Percentiles rank a stretch among this genome's conserved stretches.
These are phyloP conservation scores for Mortierella sp. DNA, from an alignment of 371 early-diverging fungal species.

Conservation along the genomic window DNA sequence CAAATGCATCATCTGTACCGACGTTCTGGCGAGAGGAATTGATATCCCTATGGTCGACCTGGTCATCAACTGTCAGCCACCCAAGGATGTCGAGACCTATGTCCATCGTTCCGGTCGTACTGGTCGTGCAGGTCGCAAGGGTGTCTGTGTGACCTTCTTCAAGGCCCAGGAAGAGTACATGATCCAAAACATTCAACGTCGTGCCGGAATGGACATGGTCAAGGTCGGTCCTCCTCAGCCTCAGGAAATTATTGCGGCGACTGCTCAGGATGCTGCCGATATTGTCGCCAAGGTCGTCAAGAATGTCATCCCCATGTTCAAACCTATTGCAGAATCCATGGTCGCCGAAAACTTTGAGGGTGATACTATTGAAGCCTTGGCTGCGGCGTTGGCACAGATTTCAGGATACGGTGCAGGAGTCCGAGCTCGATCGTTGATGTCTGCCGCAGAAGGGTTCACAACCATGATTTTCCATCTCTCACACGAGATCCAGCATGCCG, in stretches of 20 bases:
- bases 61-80: conserved; percentile 98
- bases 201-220: conserved; percentile 87
- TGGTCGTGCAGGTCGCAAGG: conserved; percentile 95
- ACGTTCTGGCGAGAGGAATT: conserved; percentile 97
- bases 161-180: conserved; percentile 88
- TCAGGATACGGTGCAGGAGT: conserved; percentile 88
- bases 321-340: conserved; percentile 78
- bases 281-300: conserved; percentile 78
- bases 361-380: conserved; percentile 80
- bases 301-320: conserved; percentile 84
- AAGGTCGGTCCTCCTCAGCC: conserved; percentile 90
- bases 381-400: conserved; percentile 88
- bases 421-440: conserved; percentile 83
- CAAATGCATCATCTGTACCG: conserved; percentile 92
- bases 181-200: conserved; percentile 79
- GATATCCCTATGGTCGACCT: conserved; percentile 98
- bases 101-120: conserved; percentile 99
- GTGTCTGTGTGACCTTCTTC: conserved; percentile 94
- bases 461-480: conserved; percentile 80
- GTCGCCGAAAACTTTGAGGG: conserved; percentile 67
- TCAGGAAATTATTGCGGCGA: conserved; percentile 86
- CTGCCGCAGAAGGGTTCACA: conserved; percentile 84
- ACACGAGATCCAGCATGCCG: conserved; percentile 79
- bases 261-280: conserved; percentile 81
- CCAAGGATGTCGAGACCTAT: conserved; percentile 94